Percentiles rank a stretch among this genome's conserved stretches.
Conservation (phyloP, 1,284 basidiomycete genomes). For the Meripilus lineatus region DNA sequence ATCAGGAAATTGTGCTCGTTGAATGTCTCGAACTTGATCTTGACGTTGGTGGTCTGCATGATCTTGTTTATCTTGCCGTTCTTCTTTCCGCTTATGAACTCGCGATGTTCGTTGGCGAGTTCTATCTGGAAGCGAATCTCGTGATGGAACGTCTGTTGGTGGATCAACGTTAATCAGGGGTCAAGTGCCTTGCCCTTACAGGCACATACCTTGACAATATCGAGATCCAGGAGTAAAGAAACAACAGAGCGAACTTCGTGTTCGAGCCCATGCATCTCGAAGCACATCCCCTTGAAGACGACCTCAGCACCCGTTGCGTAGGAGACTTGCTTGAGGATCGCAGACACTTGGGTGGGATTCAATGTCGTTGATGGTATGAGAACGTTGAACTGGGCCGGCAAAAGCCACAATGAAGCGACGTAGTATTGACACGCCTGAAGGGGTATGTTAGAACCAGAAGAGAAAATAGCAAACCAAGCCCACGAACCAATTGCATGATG, state of each 20-base stretch:
- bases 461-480: slow-evolving; percentile 7
- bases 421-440: slow-evolving; percentile 90
- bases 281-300: slow-evolving; percentile 96
- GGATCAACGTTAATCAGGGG: not conserved
- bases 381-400: slow-evolving; percentile 92
- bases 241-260: slow-evolving; percentile 87
- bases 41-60: slow-evolving; percentile 93
- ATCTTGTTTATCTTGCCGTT: slow-evolving; percentile 99
- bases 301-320: slow-evolving; percentile 89
- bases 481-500: slow-evolving; percentile 89
- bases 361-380: slow-evolving; percentile 79
- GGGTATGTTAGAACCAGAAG: slow-evolving; percentile 7
- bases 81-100: slow-evolving; percentile 98
- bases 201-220: slow-evolving; percentile 76
- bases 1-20: slow-evolving; percentile 99
- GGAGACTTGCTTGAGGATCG: slow-evolving; percentile 84
- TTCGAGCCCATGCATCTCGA: slow-evolving; percentile 96
- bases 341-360: slow-evolving; percentile 81
- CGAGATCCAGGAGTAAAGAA: slow-evolving; percentile 83
- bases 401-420: slow-evolving; percentile 92
- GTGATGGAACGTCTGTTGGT: slow-evolving; percentile 79
- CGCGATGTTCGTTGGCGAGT: slow-evolving; percentile 95
- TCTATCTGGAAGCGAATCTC: slow-evolving; percentile 99
- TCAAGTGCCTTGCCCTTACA: not conserved
- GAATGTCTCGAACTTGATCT: slow-evolving; percentile 99